Evolutionary conservation across 164 flowering plant species (phyloP).

Genomic region (grape (Vitis vinifera)): DNA sequence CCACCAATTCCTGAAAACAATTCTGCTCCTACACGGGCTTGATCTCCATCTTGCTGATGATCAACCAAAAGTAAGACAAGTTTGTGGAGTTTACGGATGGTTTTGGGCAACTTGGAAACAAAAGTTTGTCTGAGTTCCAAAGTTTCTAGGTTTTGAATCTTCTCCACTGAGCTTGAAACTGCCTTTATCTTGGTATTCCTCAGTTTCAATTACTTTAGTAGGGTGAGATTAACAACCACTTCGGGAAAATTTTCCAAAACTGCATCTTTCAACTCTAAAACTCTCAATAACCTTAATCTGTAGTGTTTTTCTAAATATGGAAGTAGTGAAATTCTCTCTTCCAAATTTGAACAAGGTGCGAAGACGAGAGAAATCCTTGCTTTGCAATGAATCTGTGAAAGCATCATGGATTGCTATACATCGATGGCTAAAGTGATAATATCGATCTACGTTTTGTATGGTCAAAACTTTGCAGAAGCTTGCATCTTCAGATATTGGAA

Average conservation of each 20-base stretch:
- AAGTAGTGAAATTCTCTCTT: not conserved
- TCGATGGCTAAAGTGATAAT: not conserved
- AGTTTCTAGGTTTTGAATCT: not conserved
- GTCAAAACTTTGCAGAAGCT: slow-evolving; percentile 11
- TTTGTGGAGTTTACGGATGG: no score
- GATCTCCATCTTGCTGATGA: no score
- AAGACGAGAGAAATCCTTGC: no score
- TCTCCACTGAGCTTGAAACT: not conserved
- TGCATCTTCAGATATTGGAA: slow-evolving; percentile 16
- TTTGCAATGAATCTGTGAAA: not conserved
- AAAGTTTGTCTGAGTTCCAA: not conserved
- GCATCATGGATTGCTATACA: not conserved
- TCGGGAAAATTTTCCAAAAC: not conserved
- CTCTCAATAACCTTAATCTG: slow-evolving; percentile 1
- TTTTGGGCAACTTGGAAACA: no score
- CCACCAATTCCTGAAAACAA: no score
- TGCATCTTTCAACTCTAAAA: slow-evolving; percentile 1
- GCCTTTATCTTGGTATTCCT: not conserved
- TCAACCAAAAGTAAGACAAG: no score
- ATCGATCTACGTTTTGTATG: not conserved
- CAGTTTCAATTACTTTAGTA: not conserved
- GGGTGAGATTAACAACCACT: not conserved
- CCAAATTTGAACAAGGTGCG: not conserved
- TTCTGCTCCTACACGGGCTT: no score
- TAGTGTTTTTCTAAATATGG: no score